phyloP scores from a whole-genome alignment of 176 grass and related monocot genomes.

The Echinochloa phyllopogon region DNA sequence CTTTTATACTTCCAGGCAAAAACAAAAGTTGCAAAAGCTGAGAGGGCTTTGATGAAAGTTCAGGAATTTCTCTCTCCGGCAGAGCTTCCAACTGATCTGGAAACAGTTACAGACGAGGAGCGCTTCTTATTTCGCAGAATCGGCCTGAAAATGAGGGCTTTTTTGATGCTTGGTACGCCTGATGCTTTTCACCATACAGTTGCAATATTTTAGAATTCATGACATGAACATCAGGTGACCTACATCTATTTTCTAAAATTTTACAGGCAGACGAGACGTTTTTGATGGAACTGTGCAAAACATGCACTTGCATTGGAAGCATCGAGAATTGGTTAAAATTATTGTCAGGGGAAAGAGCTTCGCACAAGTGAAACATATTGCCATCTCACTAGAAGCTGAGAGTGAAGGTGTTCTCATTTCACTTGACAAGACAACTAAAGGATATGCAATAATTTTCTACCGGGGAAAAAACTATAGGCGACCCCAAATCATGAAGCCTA shows the following conservation, averaged over 20 bases:
- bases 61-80: conserved; percentile 72
- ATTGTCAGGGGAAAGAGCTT: conserved; percentile 86
- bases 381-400: conserved; percentile 94
- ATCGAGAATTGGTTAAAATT: conserved; percentile 88
- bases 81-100: conserved; percentile 88
- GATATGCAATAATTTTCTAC: conserved; percentile 84
- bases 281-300: conserved; percentile 97
- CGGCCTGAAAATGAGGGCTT: conserved; percentile 90
- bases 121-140: conserved; percentile 73
- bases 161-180: conserved; percentile 73
- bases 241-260: conserved; percentile 22
- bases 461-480: conserved; percentile 88
- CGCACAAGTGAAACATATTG: conserved; percentile 89
- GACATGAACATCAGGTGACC: conserved; percentile 6
- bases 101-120: conserved; percentile 94
- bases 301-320: conserved; percentile 95
- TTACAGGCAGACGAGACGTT: conserved; percentile 75
- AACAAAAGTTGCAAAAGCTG: conserved; percentile 84
- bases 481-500: conserved; percentile 75
- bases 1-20: conserved; percentile 62
- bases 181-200: conserved; percentile 27
- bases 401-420: conserved; percentile 92
- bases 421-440: conserved; percentile 92
- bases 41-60: conserved; percentile 83
- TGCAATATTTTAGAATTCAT: conserved; percentile 36